Evolutionary conservation across 2,329 filamentous ascomycete genomes (phyloP).

Genomic region (Leptosphaerulina australis): DNA sequence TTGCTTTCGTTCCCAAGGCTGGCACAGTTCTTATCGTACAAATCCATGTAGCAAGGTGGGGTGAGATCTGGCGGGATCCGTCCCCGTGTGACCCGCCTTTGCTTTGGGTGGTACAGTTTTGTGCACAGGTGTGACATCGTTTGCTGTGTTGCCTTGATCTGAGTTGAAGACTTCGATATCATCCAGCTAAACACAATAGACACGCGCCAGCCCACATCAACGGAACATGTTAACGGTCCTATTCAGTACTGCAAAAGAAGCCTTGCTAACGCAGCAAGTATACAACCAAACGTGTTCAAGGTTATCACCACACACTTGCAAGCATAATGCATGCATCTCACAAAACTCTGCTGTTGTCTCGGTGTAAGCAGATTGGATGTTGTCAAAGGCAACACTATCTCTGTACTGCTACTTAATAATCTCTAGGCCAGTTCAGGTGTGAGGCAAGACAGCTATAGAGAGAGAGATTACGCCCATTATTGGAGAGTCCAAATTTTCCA

Average conservation of each 20-base stretch:
- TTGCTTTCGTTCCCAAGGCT: conserved; percentile 6
- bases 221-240: conserved; percentile 4
- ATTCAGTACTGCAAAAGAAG: neutral
- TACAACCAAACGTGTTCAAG: conserved; percentile 24
- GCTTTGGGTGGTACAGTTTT: neutral
- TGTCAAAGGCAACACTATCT: neutral
- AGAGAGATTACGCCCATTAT: conserved; percentile 16
- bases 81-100: conserved; percentile 1
- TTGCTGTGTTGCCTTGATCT: neutral
- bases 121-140: neutral
- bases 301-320: conserved; percentile 13
- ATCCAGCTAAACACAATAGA: conserved; percentile 15
- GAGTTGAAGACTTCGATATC: neutral
- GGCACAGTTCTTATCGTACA: conserved; percentile 9
- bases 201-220: conserved; percentile 7
- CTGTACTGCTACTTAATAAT: conserved; percentile 22
- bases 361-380: too few relatives aligned
- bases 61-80: conserved; percentile 7
- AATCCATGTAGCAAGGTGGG: conserved; percentile 3
- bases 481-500: conserved; percentile 14
- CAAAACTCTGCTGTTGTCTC: neutral
- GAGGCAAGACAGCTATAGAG: conserved; percentile 29
- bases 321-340: conserved; percentile 14
- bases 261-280: conserved; percentile 20
- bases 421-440: conserved; percentile 25